Evolutionary conservation across 2,329 filamentous ascomycete genomes (phyloP).

Genomic region (Zasmidium angulare): DNA sequence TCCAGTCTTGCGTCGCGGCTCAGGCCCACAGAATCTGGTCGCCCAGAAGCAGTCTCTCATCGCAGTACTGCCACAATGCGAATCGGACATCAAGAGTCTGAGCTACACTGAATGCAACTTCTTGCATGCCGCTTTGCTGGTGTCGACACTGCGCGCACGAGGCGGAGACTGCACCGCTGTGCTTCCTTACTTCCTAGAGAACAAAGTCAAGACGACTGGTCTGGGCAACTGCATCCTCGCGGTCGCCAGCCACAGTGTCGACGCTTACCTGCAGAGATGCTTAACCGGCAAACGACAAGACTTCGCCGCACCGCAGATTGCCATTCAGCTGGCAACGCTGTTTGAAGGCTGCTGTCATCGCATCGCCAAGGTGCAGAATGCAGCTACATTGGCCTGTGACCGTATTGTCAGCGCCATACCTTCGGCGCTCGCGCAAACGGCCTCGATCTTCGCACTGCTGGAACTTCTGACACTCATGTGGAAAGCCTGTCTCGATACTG

Average conservation of each 20-base stretch:
- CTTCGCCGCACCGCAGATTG: conserved; percentile 90
- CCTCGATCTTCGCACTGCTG: conserved; percentile 86
- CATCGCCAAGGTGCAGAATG: conserved; percentile 85
- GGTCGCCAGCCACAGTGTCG: conserved; percentile 68
- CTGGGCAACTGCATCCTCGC: conserved; percentile 64
- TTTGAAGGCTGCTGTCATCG: conserved; percentile 91
- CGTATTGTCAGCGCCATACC: conserved; percentile 82
- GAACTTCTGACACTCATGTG: conserved; percentile 94
- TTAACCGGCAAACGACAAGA: conserved; percentile 68
- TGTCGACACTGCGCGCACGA: conserved; percentile 83
- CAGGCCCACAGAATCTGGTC: conserved; percentile 72
- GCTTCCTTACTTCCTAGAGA: conserved; percentile 91
- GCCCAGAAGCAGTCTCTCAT: conserved; percentile 78
- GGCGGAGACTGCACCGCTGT: conserved; percentile 88
- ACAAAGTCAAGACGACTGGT: conserved; percentile 66
- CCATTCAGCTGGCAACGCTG: conserved; percentile 79
- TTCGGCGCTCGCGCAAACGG: conserved; percentile 84
- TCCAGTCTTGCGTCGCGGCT: conserved; percentile 83
- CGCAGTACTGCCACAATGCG: conserved; percentile 71
- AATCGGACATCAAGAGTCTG: conserved; percentile 74
- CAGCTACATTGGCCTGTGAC: conserved; percentile 79
- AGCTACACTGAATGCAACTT: conserved; percentile 92
- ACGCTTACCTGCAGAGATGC: conserved; percentile 75
- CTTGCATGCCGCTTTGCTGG: conserved; percentile 81
- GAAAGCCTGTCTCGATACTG: conserved; percentile 88